Evolutionary conservation across 768 basidiomycete genomes (phyloP).

Genomic region (Lentinus brumalis): DNA sequence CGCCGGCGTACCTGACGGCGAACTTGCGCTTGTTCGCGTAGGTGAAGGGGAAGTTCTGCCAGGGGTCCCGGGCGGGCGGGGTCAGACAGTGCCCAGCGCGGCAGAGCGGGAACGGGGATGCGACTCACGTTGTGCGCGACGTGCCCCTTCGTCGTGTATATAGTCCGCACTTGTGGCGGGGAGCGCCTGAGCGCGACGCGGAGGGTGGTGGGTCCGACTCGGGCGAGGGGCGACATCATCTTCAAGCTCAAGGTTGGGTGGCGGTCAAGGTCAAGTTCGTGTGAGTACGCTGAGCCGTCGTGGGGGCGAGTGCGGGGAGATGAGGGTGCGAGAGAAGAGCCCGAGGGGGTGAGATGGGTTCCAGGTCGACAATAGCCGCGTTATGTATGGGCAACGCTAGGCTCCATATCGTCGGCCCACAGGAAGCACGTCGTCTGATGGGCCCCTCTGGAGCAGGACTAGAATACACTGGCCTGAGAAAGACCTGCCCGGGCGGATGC

Average conservation of each 20-base stretch:
- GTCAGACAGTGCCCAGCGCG: not conserved
- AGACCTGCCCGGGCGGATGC: not conserved
- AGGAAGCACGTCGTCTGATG: not conserved
- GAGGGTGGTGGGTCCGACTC: slow-evolving; percentile 9
- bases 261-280: not conserved
- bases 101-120: not conserved
- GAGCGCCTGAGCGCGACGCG: slow-evolving; percentile 14
- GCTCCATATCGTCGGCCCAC: slow-evolving; percentile 6
- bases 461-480: slow-evolving; percentile 19
- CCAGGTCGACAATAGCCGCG: not conserved
- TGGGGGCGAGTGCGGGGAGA: not conserved
- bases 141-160: slow-evolving; percentile 13
- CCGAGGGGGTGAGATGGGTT: not conserved
- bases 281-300: not conserved
- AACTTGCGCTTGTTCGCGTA: slow-evolving; percentile 30
- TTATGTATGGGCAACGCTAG: slow-evolving; percentile 8
- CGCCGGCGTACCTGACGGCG: slow-evolving; percentile 45
- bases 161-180: slow-evolving; percentile 11
- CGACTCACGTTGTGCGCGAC: slow-evolving; percentile 12
- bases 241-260: not conserved
- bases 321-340: not conserved
- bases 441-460: slow-evolving; percentile 18
- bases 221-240: slow-evolving; percentile 13
- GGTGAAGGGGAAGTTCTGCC: slow-evolving; percentile 36
- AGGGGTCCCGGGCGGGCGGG: not conserved